Percentiles rank a stretch among this genome's conserved stretches.
phyloP scores from a whole-genome alignment of 139 green algal genomes.

The Ettlia oleoabundans region DNA sequence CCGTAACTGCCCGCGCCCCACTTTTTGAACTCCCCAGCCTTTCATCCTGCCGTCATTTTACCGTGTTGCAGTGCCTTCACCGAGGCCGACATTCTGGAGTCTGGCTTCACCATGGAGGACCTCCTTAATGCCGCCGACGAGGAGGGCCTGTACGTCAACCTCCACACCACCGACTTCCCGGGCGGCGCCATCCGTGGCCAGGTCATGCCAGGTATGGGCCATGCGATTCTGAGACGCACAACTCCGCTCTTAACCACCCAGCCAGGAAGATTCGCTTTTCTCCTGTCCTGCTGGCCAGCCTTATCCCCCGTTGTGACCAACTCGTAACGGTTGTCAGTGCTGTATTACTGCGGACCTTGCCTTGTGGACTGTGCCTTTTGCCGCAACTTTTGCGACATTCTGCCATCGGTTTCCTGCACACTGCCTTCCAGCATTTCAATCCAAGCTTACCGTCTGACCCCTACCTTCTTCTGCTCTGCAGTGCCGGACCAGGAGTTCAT shows the following conservation, averaged over 20 bases:
- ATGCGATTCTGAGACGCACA: not conserved
- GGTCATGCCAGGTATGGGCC: not conserved
- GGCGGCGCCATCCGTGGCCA: conserved; percentile 27
- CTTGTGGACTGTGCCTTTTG: too few species aligned
- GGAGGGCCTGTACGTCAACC: not conserved
- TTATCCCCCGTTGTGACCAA: too few species aligned
- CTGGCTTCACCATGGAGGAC: not conserved
- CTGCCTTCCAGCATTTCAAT: too few species aligned
- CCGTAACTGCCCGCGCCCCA: too few species aligned
- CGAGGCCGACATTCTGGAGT: not conserved
- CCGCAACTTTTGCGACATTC: too few species aligned
- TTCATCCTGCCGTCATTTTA: not conserved
- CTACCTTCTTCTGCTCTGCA: not conserved
- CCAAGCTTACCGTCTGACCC: not conserved
- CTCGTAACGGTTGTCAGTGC: too few species aligned
- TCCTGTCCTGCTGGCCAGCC: too few species aligned
- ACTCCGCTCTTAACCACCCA: not conserved
- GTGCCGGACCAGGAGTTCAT: not conserved
- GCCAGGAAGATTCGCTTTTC: not conserved
- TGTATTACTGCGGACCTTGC: too few species aligned
- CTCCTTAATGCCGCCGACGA: not conserved
- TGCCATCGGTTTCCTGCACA: too few species aligned
- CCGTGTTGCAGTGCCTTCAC: not conserved
- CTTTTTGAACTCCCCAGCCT: too few species aligned
- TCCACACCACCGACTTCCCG: conserved; percentile 19